Conservation (phyloP, 352 stramenopile species). For the Globisporangium paroecandrum region DNA sequence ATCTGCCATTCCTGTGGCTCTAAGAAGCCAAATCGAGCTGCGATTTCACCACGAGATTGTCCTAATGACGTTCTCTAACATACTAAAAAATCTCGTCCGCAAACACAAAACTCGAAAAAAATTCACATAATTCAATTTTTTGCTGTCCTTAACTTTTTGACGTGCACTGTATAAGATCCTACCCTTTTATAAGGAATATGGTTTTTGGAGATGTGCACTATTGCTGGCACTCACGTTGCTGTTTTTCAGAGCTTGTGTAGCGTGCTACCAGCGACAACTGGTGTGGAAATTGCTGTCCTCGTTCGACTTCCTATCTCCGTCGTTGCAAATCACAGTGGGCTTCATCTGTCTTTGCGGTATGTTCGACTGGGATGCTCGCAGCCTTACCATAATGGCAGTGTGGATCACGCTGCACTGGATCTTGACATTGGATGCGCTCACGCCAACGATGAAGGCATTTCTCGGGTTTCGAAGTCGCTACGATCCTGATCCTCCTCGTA, state of each 20-base stretch:
- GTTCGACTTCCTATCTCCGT: constrained; percentile 31
- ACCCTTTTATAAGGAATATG: too few relatives aligned
- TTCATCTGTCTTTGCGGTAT: constrained; percentile 18
- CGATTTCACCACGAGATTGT: too few relatives aligned
- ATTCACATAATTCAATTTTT: too few relatives aligned
- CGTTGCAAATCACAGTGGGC: constrained; percentile 21
- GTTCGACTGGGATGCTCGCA: constrained; percentile 18
- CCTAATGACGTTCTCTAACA: too few relatives aligned
- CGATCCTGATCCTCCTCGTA: not conserved
- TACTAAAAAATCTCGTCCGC: too few relatives aligned
- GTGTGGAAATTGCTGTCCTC: constrained; percentile 4
- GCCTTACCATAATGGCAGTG: not conserved
- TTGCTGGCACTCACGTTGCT: not conserved
- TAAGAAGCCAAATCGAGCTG: too few relatives aligned
- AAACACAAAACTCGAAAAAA: too few relatives aligned
- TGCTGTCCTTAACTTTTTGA: too few relatives aligned
- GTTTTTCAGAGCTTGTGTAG: not conserved
- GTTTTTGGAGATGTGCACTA: too few relatives aligned
- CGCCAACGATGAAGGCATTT: constrained; percentile 10
- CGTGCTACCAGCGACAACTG: constrained; percentile 4
- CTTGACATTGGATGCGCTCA: constrained; percentile 24
- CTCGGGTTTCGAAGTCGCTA: constrained; percentile 11
- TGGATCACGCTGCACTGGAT: constrained; percentile 25
- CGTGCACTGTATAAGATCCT: too few relatives aligned
- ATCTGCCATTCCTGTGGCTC: too few relatives aligned